These are phyloP conservation scores for Komagataella mondaviorum DNA, from an alignment of 805 yeast species.

Conservation along the genomic window DNA sequence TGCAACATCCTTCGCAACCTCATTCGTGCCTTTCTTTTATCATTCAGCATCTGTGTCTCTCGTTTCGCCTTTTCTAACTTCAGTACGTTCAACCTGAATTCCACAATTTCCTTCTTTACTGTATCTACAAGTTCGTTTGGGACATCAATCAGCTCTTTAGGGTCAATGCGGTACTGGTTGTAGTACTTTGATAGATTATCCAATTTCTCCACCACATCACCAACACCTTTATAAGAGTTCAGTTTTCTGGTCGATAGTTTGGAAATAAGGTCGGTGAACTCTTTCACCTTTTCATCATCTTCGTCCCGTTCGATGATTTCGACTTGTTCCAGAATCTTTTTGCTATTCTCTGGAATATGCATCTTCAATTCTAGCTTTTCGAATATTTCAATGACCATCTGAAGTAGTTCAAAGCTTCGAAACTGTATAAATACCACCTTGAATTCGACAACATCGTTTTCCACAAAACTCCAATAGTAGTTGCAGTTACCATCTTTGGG, in stretches of 20 bases:
- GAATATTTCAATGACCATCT: background rate
- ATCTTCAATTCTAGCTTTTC: background rate
- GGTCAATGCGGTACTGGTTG: conserved; percentile 34
- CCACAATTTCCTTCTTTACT: conserved; percentile 38
- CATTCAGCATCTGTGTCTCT: conserved; percentile 30
- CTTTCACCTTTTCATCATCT: background rate
- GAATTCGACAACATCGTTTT: conserved; percentile 6
- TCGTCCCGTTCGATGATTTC: background rate
- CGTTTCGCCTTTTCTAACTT: conserved; percentile 38
- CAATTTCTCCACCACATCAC: conserved; percentile 5
- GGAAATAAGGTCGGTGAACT: background rate
- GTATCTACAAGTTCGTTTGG: conserved; percentile 38
- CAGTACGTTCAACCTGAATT: conserved; percentile 41
- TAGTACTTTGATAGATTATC: conserved; percentile 6
- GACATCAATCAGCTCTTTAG: conserved; percentile 41
- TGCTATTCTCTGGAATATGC: background rate
- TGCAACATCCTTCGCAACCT: conserved; percentile 29
- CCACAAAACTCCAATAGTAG: conserved; percentile 13
- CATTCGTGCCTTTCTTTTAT: conserved; percentile 32
- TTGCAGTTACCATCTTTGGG: background rate
- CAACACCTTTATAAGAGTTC: background rate
- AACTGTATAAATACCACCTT: conserved; percentile 14
- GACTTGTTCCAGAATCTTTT: conserved; percentile 1
- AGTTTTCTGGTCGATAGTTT: background rate
- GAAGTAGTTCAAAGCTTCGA: background rate